A percentile compares a stretch with the other conserved stretches of the same genome.
Conservation (phyloP, 2,329 filamentous ascomycete genomes). For the Cladobotryum protrusum region DNA sequence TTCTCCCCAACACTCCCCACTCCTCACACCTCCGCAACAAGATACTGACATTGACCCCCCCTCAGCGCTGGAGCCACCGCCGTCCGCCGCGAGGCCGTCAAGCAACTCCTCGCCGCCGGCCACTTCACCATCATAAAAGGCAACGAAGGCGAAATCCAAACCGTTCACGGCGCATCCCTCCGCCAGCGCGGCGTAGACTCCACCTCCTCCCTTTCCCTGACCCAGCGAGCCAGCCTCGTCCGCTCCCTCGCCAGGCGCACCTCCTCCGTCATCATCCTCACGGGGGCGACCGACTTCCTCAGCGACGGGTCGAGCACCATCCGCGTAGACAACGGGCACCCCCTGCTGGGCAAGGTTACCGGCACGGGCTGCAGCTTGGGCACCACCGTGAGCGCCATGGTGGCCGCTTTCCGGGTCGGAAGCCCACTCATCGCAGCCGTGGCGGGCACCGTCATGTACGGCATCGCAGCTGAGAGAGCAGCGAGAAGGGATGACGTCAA, state of each 20-base stretch:
- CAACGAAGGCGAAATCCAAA: constrained; percentile 81
- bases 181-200: constrained; percentile 81
- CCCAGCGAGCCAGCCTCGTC: constrained; percentile 55
- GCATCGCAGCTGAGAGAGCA: constrained; percentile 63
- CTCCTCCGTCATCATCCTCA: constrained; percentile 73
- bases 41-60: not conserved
- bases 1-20: not conserved
- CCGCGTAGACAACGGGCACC: constrained; percentile 70
- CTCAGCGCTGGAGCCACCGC: constrained; percentile 68
- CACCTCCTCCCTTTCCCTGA: constrained; percentile 48
- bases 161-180: constrained; percentile 53
- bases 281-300: constrained; percentile 69
- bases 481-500: constrained; percentile 59
- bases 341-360: constrained; percentile 62
- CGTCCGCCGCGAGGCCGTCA: constrained; percentile 65
- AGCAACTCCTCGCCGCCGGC: constrained; percentile 62
- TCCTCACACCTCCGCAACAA: no score
- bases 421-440: constrained; percentile 62
- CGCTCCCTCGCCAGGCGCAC: constrained; percentile 60
- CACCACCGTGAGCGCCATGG: constrained; percentile 69
- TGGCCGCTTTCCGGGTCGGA: constrained; percentile 57
- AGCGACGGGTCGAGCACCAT: constrained; percentile 66
- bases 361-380: constrained; percentile 83
- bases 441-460: constrained; percentile 70
- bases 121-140: constrained; percentile 89